These are phyloP conservation scores for Yamadazyma friedrichii DNA, from an alignment of 1,139 yeast species.

Conservation along the genomic window DNA sequence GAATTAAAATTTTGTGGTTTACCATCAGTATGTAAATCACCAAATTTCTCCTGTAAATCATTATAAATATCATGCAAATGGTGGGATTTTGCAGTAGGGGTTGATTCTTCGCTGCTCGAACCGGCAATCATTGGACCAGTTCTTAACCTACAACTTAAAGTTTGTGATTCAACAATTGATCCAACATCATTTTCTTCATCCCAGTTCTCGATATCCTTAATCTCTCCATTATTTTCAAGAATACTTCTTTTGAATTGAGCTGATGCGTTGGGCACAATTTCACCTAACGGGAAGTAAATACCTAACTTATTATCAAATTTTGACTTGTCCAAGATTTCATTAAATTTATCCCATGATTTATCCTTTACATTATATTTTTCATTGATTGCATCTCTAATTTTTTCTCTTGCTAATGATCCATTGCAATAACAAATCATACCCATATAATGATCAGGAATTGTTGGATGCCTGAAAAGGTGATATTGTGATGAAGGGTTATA, in stretches of 20 bases:
- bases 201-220: slow-evolving; percentile 28
- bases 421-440: slow-evolving; percentile 95
- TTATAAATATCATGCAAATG: slow-evolving; percentile 23
- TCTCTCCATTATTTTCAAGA: slow-evolving; percentile 21
- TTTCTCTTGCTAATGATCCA: slow-evolving; percentile 85
- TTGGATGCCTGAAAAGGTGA: slow-evolving; percentile 85
- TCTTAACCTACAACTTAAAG: slow-evolving; percentile 77
- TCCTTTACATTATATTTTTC: slow-evolving; percentile 33
- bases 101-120: slow-evolving; percentile 14
- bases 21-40: slow-evolving; percentile 51
- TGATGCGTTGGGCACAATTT: slow-evolving; percentile 79
- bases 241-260: slow-evolving; percentile 55
- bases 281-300: slow-evolving; percentile 83
- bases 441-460: slow-evolving; percentile 75
- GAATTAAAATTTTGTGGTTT: slow-evolving; percentile 42
- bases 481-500: slow-evolving; percentile 80
- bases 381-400: slow-evolving; percentile 64
- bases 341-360: slow-evolving; percentile 64
- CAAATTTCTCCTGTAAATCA: slow-evolving; percentile 31
- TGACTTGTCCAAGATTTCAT: slow-evolving; percentile 46
- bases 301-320: slow-evolving; percentile 56
- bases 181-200: slow-evolving; percentile 62
- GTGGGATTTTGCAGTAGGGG: slow-evolving; percentile 16
- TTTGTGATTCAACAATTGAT: slow-evolving; percentile 83
- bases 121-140: slow-evolving; percentile 64